Base-by-base conservation (phyloP, 768 basidiomycete species). In the Termitomyces bulborhizus region DNA sequence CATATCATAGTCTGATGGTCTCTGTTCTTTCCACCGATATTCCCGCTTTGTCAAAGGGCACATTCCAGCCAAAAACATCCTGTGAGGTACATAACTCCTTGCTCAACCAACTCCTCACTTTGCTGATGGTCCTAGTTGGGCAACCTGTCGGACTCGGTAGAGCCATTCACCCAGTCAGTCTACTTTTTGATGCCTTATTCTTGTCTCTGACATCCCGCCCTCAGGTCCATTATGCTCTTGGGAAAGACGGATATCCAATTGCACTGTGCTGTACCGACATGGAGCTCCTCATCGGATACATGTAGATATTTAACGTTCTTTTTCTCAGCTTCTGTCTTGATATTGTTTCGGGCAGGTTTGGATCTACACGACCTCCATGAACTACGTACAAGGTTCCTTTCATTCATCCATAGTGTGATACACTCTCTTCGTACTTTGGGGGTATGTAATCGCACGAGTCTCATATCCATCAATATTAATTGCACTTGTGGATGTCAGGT, bases 331-430 rank as follows among this genome's bases (percentile, higher is more conserved):
- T 31, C 15, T 21, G 18, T 11, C 39, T 41, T 31, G 11, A 42
- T 26, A 26, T 18, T 24, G 21, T 41, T 29, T 27, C 32, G 18
- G 24, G 9, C 45, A 87, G 86, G 76, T 63, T 67, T 80, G 58
- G 85, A 88, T 67, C 74, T 88, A 32, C 79, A 87, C 63, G 87
- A 89, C 69, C 73, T 88, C 55, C 73, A 88, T 52, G 81, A 85
- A 61, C 67, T 87, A 40, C 80, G 82, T 45, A 77, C 84, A 46
- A 78, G 82, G 44, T 79, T 81, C 41, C 72, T 89, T 13, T 59
- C 78, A 27, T 84, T 86, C 67, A 76, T 88, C 41, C 87, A 88
- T 63, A 76, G 82, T 58, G 71, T 87, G 31, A 63, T 86, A 42
- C 78, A 81, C 59, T 76, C 78, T 3, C 76, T 89, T 42, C 79